These are phyloP conservation scores for Mallotus japonicus DNA, from an alignment of 441 rosid genomes.

Conservation along the genomic window DNA sequence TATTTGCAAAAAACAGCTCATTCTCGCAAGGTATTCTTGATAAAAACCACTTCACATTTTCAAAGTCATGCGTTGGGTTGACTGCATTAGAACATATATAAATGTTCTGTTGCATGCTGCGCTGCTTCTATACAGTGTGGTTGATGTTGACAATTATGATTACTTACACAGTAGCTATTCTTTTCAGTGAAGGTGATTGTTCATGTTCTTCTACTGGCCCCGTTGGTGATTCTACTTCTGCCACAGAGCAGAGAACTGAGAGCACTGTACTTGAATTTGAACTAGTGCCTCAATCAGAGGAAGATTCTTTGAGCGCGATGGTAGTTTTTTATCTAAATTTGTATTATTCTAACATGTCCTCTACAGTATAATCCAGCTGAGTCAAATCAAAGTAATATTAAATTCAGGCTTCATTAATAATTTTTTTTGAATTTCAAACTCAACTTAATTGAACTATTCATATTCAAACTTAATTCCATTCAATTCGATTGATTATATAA, in stretches of 20 bases:
- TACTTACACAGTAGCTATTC: not conserved
- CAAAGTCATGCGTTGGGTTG: not conserved
- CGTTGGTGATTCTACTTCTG: constrained; percentile 18
- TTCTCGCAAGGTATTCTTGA: constrained; percentile 30
- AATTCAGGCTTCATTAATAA: too few species aligned
- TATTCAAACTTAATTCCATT: too few species aligned
- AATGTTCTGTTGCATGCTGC: not conserved
- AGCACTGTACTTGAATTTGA: constrained; percentile 33
- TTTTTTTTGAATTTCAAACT: too few species aligned
- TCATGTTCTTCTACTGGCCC: constrained; percentile 33
- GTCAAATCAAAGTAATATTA: too few species aligned
- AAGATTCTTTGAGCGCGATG: constrained; percentile 21
- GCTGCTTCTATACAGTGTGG: constrained; percentile 1
- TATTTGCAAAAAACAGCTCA: constrained; percentile 66
- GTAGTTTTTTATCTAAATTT: not conserved
- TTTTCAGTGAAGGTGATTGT: constrained; percentile 3
- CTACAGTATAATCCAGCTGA: too few species aligned
- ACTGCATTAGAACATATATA: not conserved
- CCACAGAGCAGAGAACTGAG: constrained; percentile 23
- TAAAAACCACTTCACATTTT: not conserved
- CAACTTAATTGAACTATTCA: too few species aligned
- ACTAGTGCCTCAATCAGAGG: constrained; percentile 24
- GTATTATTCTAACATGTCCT: too few species aligned
- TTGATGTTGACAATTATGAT: not conserved
- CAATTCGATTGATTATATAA: too few species aligned